Conservation (phyloP, 306 rosid genomes). For the Inga leiocalycina region DNA sequence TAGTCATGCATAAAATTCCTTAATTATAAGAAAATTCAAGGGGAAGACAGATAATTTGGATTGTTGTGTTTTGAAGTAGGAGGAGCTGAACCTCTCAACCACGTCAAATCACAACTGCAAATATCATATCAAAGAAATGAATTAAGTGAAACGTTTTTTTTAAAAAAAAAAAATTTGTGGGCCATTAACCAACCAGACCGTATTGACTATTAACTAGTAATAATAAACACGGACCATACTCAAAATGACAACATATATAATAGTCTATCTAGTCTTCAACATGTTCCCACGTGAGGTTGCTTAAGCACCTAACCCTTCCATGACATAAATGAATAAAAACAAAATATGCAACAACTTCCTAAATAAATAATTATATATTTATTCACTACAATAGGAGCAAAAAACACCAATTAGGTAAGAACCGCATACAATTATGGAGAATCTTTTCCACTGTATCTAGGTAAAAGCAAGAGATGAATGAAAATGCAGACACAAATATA, state of each 20-base stretch:
- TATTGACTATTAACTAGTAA: background rate
- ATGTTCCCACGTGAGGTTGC: constrained; percentile 21
- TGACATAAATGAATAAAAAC: background rate
- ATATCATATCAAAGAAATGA: background rate
- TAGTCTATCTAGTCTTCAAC: background rate
- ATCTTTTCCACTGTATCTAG: background rate
- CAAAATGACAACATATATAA: no score
- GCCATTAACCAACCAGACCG: background rate
- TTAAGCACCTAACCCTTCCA: background rate
- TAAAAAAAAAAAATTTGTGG: background rate
- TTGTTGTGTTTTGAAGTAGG: background rate
- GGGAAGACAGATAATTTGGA: background rate
- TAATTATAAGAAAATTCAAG: background rate
- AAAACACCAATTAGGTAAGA: background rate
- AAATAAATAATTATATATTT: background rate
- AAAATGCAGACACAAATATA: background rate
- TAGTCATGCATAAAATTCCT: background rate
- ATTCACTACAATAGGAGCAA: background rate
- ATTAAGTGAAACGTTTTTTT: background rate
- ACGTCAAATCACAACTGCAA: background rate
- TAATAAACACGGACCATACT: background rate
- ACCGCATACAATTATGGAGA: background rate
- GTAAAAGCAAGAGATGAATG: background rate
- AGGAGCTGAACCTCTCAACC: background rate
- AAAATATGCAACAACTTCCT: background rate